phyloP scores from a whole-genome alignment of 2,329 filamentous ascomycete genomes.

The Beauveria sp. region DNA sequence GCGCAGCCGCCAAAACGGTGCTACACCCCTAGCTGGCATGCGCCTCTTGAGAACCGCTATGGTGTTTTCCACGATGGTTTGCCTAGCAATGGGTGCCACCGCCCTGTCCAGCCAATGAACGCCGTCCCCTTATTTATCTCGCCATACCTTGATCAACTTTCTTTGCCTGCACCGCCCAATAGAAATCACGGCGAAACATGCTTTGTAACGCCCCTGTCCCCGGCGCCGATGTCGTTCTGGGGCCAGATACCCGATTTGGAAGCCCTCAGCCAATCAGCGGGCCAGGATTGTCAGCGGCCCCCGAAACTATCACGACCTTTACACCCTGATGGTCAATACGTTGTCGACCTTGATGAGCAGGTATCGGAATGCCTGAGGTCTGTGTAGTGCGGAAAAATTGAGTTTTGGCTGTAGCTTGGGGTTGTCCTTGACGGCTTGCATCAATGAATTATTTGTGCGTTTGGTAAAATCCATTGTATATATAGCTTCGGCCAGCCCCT shows the following conservation, averaged over 20 bases:
- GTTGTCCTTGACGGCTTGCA: not conserved
- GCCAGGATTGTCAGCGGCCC: constrained; percentile 1
- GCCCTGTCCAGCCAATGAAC: not conserved
- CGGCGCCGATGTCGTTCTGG: not conserved
- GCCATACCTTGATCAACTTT: not conserved
- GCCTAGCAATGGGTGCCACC: not conserved
- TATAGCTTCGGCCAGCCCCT: not conserved
- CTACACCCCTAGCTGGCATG: not conserved
- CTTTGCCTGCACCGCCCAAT: not conserved
- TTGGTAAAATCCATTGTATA: constrained; percentile 3
- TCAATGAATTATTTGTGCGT: constrained; percentile 2
- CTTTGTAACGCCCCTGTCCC: not conserved
- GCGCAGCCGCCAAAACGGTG: not conserved
- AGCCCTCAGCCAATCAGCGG: not conserved
- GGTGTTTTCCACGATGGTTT: not conserved
- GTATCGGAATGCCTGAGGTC: not conserved
- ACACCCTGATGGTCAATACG: constrained; percentile 8
- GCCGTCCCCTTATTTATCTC: not conserved
- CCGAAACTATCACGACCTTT: constrained; percentile 10
- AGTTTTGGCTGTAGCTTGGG: not conserved
- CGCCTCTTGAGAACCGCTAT: constrained; percentile 2
- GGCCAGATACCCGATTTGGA: constrained; percentile 1
- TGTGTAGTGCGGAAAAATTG: not conserved
- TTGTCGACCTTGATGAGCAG: constrained; percentile 9
- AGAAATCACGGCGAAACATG: not conserved